Evolutionary conservation across 1,139 yeast species (phyloP), one percentile per base, ranked within the genome.

Genomic region (Protomyces gravidus): DNA sequence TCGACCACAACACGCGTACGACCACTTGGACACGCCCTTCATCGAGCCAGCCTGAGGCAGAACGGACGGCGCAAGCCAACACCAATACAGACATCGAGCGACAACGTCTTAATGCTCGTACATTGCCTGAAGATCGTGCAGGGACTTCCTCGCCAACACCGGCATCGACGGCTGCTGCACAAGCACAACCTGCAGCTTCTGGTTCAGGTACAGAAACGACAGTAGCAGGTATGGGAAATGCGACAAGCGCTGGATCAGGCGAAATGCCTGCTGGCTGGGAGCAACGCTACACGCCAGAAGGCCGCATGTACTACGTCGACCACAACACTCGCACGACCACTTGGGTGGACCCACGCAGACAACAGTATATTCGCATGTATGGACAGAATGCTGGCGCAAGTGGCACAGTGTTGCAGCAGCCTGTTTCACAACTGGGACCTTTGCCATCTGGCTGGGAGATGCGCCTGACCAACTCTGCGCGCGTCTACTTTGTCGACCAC

Each of bases 201-300:
- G 92, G 94, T 1, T 84, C 51, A 84, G 26, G 81, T 89, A 2
- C 82, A 13, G 50, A 40, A 33, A 19, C 23, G 33, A 42, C 36
- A 15, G 69, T 71, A 64, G 68, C 72, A 67, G 72, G 94, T 17
- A 81, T 94, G 1, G 96, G 96, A 36, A 59, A 55, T 56, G 90
- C 92, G 23, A 90, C 98, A 1, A 89, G 97, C 3, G 86, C 95
- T 30, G 98, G 98, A 0, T 76, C 94, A 51, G 98, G 98, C 42
- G 98, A 94, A 74, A 79, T 92, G 66, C 99, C 99, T 7, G 82
- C 95, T 13, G 99, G 98, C 42, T 92, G 99, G 99, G 99, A 92
- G 75, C 98, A 92, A 75, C 80, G 99, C 65, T 87, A 87, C 69
- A 92, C 99, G 3, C 96, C 96, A 46, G 98, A 92, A 74, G 99